Conservation (phyloP, 2,329 filamentous ascomycete species). For the Tolypocladium inflatum region DNA sequence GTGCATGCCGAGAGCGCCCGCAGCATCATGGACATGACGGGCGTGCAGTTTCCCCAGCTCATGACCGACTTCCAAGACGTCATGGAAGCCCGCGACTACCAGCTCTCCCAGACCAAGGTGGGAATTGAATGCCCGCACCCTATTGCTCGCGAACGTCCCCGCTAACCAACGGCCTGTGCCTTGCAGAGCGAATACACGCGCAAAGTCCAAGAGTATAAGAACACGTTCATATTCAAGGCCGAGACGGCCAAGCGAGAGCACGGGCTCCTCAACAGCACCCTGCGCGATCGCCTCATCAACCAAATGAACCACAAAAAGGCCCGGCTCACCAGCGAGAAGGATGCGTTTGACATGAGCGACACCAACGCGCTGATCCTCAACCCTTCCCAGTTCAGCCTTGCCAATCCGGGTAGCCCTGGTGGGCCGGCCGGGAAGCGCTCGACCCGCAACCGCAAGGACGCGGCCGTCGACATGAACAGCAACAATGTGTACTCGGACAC, state of each 20-base stretch:
- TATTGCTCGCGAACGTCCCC: neutral
- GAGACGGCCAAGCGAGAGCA: constrained; percentile 56
- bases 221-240: constrained; percentile 50
- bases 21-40: constrained; percentile 63
- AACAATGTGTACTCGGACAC: constrained; percentile 41
- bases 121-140: constrained; percentile 1
- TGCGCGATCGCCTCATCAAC: constrained; percentile 59
- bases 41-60: constrained; percentile 77
- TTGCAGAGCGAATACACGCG: constrained; percentile 53
- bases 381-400: constrained; percentile 58
- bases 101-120: constrained; percentile 75
- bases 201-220: constrained; percentile 49
- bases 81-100: constrained; percentile 77
- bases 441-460: constrained; percentile 50
- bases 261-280: constrained; percentile 46
- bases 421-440: constrained; percentile 54
- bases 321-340: constrained; percentile 55
- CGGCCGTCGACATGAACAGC: constrained; percentile 34
- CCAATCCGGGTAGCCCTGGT: constrained; percentile 54
- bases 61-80: constrained; percentile 79
- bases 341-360: constrained; percentile 58
- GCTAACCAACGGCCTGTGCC: constrained; percentile 3
- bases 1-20: constrained; percentile 33
- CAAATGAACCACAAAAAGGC: constrained; percentile 55
- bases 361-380: constrained; percentile 56